Evolutionary conservation across 805 yeast species (phyloP).

Genomic region (Vanderwaltozyma polyspora): DNA sequence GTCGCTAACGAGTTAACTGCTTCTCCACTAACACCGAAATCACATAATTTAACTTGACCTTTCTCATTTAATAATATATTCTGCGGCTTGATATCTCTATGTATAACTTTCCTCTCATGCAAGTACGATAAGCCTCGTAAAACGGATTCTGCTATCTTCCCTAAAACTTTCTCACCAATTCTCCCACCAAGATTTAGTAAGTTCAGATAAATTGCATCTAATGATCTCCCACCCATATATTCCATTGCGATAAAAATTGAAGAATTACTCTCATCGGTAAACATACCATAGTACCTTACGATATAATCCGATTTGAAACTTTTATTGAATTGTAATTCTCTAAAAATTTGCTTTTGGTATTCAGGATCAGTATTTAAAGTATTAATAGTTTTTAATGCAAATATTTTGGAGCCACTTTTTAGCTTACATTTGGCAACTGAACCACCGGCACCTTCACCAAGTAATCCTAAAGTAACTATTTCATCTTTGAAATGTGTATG

Average conservation of each 20-base stretch:
- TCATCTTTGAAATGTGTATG: constrained; percentile 37
- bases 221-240: constrained; percentile 85
- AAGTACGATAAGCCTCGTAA: constrained; percentile 76
- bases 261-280: constrained; percentile 60
- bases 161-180: constrained; percentile 85
- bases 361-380: constrained; percentile 55
- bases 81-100: constrained; percentile 93
- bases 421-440: constrained; percentile 72
- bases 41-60: constrained; percentile 89
- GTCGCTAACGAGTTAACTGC: constrained; percentile 92
- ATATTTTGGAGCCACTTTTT: constrained; percentile 45
- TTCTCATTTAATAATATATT: constrained; percentile 64
- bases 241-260: constrained; percentile 94
- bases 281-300: constrained; percentile 89
- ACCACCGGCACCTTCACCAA: constrained; percentile 96
- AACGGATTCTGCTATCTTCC: constrained; percentile 81
- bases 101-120: constrained; percentile 80
- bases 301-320: constrained; percentile 74
- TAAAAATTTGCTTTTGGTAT: constrained; percentile 75
- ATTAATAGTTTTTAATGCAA: constrained; percentile 61
- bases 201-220: constrained; percentile 81
- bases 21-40: constrained; percentile 96
- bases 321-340: constrained; percentile 84
- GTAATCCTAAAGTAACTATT: constrained; percentile 53
- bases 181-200: constrained; percentile 68